Evolutionary conservation across 192 early-diverging fungal species (phyloP).

Genomic region (Thamnidium elegans): DNA sequence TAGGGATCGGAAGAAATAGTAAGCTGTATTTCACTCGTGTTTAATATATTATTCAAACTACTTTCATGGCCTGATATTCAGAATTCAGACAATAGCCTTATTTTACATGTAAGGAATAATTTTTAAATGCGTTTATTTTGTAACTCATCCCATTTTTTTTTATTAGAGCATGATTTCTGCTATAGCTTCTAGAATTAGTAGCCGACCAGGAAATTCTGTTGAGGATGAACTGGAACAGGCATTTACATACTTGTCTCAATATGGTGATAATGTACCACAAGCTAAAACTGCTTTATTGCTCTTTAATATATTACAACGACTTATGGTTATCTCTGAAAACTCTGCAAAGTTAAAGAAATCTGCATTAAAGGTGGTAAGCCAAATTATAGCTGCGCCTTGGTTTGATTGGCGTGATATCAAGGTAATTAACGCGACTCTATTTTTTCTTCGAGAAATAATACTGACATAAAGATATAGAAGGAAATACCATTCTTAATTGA

Average conservation of each 20-base stretch:
- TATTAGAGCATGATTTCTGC: neutral
- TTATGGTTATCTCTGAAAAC: conserved; percentile 36
- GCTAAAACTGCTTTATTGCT: conserved; percentile 40
- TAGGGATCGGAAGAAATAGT: conserved; percentile 20
- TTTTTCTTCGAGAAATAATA: neutral
- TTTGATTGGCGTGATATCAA: conserved; percentile 35
- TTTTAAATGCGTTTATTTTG: neutral
- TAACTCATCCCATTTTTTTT: neutral
- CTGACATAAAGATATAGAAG: conserved; percentile 19
- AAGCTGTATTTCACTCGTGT: conserved; percentile 19
- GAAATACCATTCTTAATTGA: conserved; percentile 45
- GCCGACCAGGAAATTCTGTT: neutral
- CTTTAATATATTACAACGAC: conserved; percentile 39
- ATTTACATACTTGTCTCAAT: conserved; percentile 36
- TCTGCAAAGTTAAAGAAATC: conserved; percentile 16
- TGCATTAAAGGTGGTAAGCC: conserved; percentile 32
- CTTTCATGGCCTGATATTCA: conserved; percentile 39
- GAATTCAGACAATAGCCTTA: conserved; percentile 28
- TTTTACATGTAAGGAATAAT: conserved; percentile 24
- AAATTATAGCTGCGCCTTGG: conserved; percentile 41
- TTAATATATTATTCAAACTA: conserved; percentile 31
- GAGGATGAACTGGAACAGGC: conserved; percentile 21
- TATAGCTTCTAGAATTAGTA: neutral
- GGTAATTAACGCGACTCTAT: conserved; percentile 14
- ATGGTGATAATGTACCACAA: conserved; percentile 39